Evolutionary conservation across 73 alveolate species (phyloP).

Genomic region (Paraurostyla sp.): DNA sequence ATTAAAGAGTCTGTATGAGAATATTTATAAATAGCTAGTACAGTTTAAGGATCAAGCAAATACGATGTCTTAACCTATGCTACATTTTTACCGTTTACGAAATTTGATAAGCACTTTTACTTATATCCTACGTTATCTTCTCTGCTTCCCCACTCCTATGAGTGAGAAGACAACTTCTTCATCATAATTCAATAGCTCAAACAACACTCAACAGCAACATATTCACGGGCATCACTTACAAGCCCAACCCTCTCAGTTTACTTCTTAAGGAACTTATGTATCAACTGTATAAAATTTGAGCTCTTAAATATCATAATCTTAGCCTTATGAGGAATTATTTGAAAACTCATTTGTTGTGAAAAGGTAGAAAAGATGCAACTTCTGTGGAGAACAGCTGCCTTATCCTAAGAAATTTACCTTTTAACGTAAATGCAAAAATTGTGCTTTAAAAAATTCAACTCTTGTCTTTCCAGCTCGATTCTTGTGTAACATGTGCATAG

Average conservation of each 20-base stretch:
- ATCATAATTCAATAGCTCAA: not conserved
- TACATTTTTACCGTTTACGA: conserved; percentile 6
- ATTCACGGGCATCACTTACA: not conserved
- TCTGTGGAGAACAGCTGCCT: conserved; percentile 52
- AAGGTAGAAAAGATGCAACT: conserved; percentile 48
- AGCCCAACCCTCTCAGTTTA: not conserved
- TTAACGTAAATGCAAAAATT: conserved; percentile 36
- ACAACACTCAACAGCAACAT: not conserved
- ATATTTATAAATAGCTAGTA: not conserved
- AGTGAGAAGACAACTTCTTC: conserved; percentile 40
- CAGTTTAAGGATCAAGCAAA: not conserved
- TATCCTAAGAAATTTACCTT: conserved; percentile 46
- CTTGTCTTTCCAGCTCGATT: conserved; percentile 56
- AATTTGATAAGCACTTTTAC: conserved; percentile 47
- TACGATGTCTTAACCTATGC: not conserved
- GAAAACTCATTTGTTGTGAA: conserved; percentile 24
- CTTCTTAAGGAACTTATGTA: not conserved
- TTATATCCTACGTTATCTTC: conserved; percentile 6
- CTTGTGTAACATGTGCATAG: conserved; percentile 44
- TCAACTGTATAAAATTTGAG: not conserved
- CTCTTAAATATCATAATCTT: not conserved
- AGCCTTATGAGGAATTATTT: not conserved
- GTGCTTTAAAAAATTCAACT: conserved; percentile 44
- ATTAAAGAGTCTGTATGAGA: not conserved
- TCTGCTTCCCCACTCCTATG: conserved; percentile 51